A percentile compares a stretch with the other conserved stretches of the same genome.
These are phyloP conservation scores for Canariomyces notabilis DNA, from an alignment of 2,329 filamentous ascomycete genomes.

Conservation along the genomic window DNA sequence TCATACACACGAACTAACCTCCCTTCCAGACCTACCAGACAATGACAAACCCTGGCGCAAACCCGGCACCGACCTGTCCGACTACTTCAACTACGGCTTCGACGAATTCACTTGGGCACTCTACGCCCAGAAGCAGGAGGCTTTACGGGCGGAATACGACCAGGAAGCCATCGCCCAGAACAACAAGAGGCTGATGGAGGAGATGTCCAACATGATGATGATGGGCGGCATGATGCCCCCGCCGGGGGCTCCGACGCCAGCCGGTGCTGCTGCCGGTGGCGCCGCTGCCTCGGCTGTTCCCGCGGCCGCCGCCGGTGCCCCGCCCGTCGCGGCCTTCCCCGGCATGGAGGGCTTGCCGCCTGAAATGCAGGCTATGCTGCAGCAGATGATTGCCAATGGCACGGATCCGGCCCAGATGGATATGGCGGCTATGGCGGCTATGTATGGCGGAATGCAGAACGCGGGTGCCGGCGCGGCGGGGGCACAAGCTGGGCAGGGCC, in stretches of 20 bases:
- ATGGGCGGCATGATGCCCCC: slow-evolving; percentile 46
- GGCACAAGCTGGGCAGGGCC: slow-evolving; percentile 45
- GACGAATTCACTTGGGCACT: slow-evolving; percentile 97
- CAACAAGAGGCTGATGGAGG: slow-evolving; percentile 75
- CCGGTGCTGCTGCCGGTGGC: not conserved
- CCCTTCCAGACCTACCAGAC: slow-evolving; percentile 55
- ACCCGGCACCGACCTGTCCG: slow-evolving; percentile 87
- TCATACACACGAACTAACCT: slow-evolving; percentile 7
- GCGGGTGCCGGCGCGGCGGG: slow-evolving; percentile 32
- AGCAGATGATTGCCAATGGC: slow-evolving; percentile 60
- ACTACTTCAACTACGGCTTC: slow-evolving; percentile 99
- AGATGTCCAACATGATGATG: slow-evolving; percentile 66
- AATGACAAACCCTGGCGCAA: slow-evolving; percentile 94
- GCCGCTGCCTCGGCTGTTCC: slow-evolving; percentile 5
- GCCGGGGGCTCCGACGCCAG: slow-evolving; percentile 22
- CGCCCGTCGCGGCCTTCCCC: slow-evolving; percentile 34
- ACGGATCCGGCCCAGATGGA: slow-evolving; percentile 66
- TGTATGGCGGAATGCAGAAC: slow-evolving; percentile 56
- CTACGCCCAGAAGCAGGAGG: slow-evolving; percentile 85
- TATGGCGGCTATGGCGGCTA: slow-evolving; percentile 49
- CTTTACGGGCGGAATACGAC: slow-evolving; percentile 68
- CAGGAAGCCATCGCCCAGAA: slow-evolving; percentile 58
- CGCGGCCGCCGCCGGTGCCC: slow-evolving; percentile 25
- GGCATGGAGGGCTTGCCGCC: slow-evolving; percentile 60
- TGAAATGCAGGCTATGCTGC: slow-evolving; percentile 65